Evolutionary conservation across 2,329 filamentous ascomycete species (phyloP).

Genomic region (Septoria petroselini): DNA sequence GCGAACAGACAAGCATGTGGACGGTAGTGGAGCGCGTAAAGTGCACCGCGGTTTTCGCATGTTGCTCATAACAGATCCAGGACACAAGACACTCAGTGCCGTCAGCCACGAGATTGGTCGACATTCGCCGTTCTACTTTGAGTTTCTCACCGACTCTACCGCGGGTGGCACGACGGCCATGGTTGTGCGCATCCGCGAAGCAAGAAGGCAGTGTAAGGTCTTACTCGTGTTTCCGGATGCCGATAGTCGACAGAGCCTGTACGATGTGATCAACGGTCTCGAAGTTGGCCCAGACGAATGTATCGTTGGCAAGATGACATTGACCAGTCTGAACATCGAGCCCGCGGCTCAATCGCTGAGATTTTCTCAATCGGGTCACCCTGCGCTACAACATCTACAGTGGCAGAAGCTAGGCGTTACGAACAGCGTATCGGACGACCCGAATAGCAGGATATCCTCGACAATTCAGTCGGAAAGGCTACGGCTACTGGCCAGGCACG

Average conservation of each 20-base stretch:
- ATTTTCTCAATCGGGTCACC: constrained; percentile 40
- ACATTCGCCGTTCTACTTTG: constrained; percentile 69
- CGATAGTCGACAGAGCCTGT: constrained; percentile 67
- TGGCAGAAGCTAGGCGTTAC: constrained; percentile 71
- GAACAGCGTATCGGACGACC: constrained; percentile 61
- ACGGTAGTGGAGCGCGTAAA: constrained; percentile 68
- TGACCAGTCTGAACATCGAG: constrained; percentile 65
- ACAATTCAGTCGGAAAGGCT: constrained; percentile 75
- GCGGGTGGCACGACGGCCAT: constrained; percentile 68
- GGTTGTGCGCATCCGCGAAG: constrained; percentile 67
- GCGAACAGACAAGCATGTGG: constrained; percentile 62
- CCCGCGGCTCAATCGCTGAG: constrained; percentile 50
- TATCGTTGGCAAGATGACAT: constrained; percentile 65
- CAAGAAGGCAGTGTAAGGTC: constrained; percentile 65
- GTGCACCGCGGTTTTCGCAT: constrained; percentile 78
- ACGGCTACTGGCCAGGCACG: constrained; percentile 68
- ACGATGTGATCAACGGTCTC: constrained; percentile 70
- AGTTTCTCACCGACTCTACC: constrained; percentile 57
- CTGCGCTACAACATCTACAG: constrained; percentile 45
- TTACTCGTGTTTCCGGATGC: constrained; percentile 72
- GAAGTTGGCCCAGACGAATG: constrained; percentile 65
- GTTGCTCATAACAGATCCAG: constrained; percentile 71
- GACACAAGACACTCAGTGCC: constrained; percentile 72
- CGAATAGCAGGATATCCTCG: constrained; percentile 57
- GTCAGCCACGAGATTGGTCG: constrained; percentile 68